These are phyloP conservation scores for Ogataea hybrid DNA, from an alignment of 1,139 yeast species.

Conservation along the genomic window DNA sequence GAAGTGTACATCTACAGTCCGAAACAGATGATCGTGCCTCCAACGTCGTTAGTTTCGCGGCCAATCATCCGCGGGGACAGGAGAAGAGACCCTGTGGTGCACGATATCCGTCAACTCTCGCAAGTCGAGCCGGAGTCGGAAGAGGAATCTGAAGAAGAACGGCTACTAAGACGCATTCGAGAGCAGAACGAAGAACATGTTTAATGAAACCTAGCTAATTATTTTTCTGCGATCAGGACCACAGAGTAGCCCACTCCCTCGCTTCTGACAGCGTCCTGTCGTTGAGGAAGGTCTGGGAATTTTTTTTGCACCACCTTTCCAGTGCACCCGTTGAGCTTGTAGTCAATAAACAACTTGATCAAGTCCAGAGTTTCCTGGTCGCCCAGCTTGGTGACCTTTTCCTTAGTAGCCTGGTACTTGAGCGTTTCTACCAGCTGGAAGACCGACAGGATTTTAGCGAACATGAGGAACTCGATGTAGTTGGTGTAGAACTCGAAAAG, in stretches of 20 bases:
- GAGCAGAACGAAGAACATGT: conserved; percentile 1
- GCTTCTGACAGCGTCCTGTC: conserved; percentile 13
- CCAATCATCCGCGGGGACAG: conserved; percentile 24
- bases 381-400: neutral
- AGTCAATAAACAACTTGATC: conserved; percentile 27
- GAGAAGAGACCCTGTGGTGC: conserved; percentile 5
- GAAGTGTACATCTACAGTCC: conserved; percentile 58
- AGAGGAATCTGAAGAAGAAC: neutral
- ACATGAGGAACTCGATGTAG: conserved; percentile 26
- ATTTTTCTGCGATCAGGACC: conserved; percentile 25
- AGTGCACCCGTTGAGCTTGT: conserved; percentile 25
- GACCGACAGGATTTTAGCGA: conserved; percentile 20
- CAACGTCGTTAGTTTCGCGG: conserved; percentile 1
- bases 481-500: conserved; percentile 29
- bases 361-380: conserved; percentile 18
- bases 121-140: conserved; percentile 10
- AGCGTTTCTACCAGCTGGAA: conserved; percentile 13
- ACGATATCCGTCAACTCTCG: conserved; percentile 4
- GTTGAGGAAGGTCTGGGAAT: conserved; percentile 3
- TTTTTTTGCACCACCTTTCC: conserved; percentile 20
- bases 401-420: conserved; percentile 6
- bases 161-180: neutral
- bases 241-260: conserved; percentile 25
- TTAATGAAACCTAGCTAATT: conserved; percentile 1
- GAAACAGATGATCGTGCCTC: conserved; percentile 46